Evolutionary conservation across 257 asterid genomes (phyloP).

Genomic region (Lycium barbarum): DNA sequence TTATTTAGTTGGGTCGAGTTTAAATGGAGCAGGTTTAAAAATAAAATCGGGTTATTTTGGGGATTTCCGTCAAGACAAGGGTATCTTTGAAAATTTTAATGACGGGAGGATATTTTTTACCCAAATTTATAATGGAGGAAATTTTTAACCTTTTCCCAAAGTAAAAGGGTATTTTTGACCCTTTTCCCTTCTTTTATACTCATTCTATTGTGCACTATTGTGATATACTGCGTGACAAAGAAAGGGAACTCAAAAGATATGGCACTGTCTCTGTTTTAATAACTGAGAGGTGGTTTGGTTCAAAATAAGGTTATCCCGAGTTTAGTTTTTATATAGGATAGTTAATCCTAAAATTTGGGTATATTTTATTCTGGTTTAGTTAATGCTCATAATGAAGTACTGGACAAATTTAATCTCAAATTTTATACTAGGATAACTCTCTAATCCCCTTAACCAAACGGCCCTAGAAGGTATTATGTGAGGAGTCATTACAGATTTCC

Average conservation of each 20-base stretch:
- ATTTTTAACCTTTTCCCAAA: no score
- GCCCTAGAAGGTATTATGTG: background rate
- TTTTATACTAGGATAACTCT: no score
- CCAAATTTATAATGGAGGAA: no score
- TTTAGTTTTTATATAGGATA: background rate
- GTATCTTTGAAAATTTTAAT: no score
- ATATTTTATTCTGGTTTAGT: background rate
- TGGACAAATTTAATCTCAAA: background rate
- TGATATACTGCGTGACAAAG: background rate
- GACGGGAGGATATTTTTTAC: no score
- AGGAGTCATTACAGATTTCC: background rate
- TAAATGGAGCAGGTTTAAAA: no score
- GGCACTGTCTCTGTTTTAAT: slow-evolving; percentile 6
- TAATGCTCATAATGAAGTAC: background rate
- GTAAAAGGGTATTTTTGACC: no score
- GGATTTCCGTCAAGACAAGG: no score
- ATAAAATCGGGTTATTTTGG: no score
- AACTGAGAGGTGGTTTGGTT: background rate
- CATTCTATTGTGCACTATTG: slow-evolving; percentile 17
- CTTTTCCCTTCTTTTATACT: background rate
- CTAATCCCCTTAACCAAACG: no score
- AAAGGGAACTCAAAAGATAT: slow-evolving; percentile 21
- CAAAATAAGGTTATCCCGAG: background rate
- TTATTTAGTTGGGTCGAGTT: no score
- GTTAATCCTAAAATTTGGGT: background rate